Evolutionary conservation across 371 early-diverging fungal genomes (phyloP).

Genomic region (Mucor circinelloides): DNA sequence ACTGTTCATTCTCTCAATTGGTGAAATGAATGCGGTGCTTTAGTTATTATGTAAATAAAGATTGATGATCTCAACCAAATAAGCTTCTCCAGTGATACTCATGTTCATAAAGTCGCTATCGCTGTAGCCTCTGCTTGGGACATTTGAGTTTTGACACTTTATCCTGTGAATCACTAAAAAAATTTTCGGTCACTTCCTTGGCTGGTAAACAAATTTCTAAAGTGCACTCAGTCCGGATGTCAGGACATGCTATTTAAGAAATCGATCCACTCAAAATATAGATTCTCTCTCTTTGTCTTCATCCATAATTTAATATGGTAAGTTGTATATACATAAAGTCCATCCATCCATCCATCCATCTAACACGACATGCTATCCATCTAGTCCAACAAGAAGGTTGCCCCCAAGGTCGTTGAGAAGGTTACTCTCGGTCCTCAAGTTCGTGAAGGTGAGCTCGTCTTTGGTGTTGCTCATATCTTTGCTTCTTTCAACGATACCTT

Average conservation of each 20-base stretch:
- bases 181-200: too few relatives aligned
- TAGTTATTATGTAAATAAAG: too few relatives aligned
- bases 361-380: background rate
- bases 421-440: conserved; percentile 97
- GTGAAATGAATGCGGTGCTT: too few relatives aligned
- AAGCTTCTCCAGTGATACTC: too few relatives aligned
- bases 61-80: too few relatives aligned
- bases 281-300: background rate
- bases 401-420: conserved; percentile 79
- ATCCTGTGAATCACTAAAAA: too few relatives aligned
- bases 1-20: too few relatives aligned
- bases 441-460: conserved; percentile 97
- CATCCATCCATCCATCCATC: background rate
- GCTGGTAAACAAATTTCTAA: too few relatives aligned
- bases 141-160: too few relatives aligned
- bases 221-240: too few relatives aligned
- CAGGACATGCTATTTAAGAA: background rate
- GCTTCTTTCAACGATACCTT: conserved; percentile 99
- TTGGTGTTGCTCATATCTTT: conserved; percentile 99
- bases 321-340: background rate
- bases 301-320: background rate
- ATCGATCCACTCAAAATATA: background rate
- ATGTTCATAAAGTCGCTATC: too few relatives aligned
- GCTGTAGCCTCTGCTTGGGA: too few relatives aligned
- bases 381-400: conserved; percentile 75